Conservation (phyloP, 352 stramenopile genomes). For the Stephanocyclus meneghinianus region DNA sequence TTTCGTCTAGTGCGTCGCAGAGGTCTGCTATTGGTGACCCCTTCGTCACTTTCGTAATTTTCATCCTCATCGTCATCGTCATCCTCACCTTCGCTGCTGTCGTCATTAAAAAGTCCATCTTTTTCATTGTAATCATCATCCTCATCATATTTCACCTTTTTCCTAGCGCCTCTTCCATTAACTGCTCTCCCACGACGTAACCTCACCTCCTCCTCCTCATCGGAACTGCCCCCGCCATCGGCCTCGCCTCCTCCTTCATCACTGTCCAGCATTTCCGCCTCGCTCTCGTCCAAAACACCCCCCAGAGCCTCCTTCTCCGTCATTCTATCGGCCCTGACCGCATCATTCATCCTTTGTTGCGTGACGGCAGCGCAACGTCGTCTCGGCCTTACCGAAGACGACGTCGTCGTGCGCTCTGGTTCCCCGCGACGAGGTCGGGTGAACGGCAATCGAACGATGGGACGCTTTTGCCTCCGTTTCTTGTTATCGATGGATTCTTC, state of each 20-base stretch:
- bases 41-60: slow-evolving; percentile 18
- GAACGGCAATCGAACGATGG: background rate
- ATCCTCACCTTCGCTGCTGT: slow-evolving; percentile 3
- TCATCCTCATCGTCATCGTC: slow-evolving; percentile 16
- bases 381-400: background rate
- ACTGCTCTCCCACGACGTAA: background rate
- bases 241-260: background rate
- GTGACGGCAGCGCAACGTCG: slow-evolving; percentile 27
- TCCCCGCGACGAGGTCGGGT: slow-evolving; percentile 1
- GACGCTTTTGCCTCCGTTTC: too few species aligned
- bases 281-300: slow-evolving; percentile 39
- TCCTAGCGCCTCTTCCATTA: background rate
- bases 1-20: background rate
- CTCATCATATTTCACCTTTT: slow-evolving; percentile 3
- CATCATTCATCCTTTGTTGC: slow-evolving; percentile 28
- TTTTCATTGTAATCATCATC: slow-evolving; percentile 22
- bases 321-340: slow-evolving; percentile 37
- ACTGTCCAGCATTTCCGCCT: slow-evolving; percentile 40
- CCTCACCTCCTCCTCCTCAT: background rate
- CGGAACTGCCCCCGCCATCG: background rate
- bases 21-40: background rate
- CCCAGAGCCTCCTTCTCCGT: slow-evolving; percentile 34
- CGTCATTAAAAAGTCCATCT: slow-evolving; percentile 10
- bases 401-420: background rate
- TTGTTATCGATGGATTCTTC: background rate